These are phyloP conservation scores for Termitomyces eurrhizus DNA, from an alignment of 768 basidiomycete genomes.

Conservation along the genomic window DNA sequence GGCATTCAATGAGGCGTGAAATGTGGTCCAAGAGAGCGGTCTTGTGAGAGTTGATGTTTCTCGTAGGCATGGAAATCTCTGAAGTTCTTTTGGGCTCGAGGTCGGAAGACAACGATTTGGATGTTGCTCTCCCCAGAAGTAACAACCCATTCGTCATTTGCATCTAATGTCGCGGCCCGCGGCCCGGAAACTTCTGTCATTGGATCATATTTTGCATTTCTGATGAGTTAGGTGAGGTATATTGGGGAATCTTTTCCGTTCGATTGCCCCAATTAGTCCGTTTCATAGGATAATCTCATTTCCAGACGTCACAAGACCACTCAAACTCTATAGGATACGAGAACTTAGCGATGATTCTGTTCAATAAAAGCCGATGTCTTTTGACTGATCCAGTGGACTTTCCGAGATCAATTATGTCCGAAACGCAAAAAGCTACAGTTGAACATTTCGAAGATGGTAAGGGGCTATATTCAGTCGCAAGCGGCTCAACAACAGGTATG, in stretches of 20 bases:
- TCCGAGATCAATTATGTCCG: conserved; percentile 4
- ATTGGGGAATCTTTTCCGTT: not conserved
- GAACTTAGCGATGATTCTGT: conserved; percentile 3
- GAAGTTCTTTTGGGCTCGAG: not conserved
- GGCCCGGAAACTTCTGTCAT: conserved; percentile 8
- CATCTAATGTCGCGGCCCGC: conserved; percentile 8
- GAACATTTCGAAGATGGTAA: conserved; percentile 21
- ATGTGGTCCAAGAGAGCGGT: conserved; percentile 25
- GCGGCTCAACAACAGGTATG: conserved; percentile 22
- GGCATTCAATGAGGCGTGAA: conserved; percentile 33
- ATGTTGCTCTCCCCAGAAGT: not conserved
- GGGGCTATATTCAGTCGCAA: conserved; percentile 30
- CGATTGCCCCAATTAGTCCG: conserved; percentile 1
- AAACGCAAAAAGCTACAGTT: conserved; percentile 4
- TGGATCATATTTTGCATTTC: not conserved
- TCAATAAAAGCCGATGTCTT: conserved; percentile 12
- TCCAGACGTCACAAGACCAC: conserved; percentile 16
- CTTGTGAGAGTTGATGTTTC: conserved; percentile 29
- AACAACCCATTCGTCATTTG: no score
- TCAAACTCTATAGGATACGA: not conserved
- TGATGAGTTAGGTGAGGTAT: not conserved
- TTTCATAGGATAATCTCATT: not conserved
- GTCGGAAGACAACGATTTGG: not conserved
- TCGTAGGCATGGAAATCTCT: conserved; percentile 24
- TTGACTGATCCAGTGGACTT: conserved; percentile 3